These are phyloP conservation scores for Talaromyces nanjingensis DNA, from an alignment of 495 filamentous ascomycete genomes.

Conservation along the genomic window DNA sequence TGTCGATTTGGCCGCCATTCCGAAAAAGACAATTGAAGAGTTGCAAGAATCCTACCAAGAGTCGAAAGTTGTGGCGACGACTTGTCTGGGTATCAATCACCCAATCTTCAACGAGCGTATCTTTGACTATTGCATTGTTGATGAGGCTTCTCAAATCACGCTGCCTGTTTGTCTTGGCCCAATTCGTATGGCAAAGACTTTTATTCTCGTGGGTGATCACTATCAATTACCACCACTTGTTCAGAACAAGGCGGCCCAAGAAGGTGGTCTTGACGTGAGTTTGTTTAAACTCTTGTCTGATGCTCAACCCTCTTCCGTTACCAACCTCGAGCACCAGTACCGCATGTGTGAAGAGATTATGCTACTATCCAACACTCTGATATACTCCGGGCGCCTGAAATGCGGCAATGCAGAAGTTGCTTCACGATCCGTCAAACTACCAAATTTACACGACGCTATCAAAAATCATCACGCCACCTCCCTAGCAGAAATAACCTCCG, in stretches of 20 bases:
- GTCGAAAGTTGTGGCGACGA: slow-evolving; percentile 85
- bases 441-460: slow-evolving; percentile 51
- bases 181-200: slow-evolving; percentile 86
- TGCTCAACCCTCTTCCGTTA: slow-evolving; percentile 74
- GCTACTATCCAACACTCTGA: slow-evolving; percentile 85
- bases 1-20: slow-evolving; percentile 63
- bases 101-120: slow-evolving; percentile 77
- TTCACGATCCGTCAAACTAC: slow-evolving; percentile 49
- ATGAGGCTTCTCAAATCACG: slow-evolving; percentile 96
- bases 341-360: slow-evolving; percentile 98
- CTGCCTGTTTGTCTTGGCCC: slow-evolving; percentile 89
- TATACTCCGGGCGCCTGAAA: slow-evolving; percentile 83
- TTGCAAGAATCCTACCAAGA: slow-evolving; percentile 74
- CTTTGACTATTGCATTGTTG: slow-evolving; percentile 97
- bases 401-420: slow-evolving; percentile 78
- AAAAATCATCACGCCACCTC: slow-evolving; percentile 44
- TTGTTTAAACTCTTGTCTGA: slow-evolving; percentile 92
- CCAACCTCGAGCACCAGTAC: slow-evolving; percentile 91
- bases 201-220: slow-evolving; percentile 94
- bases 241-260: slow-evolving; percentile 78
- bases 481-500: slow-evolving; percentile 21
- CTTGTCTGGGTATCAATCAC: slow-evolving; percentile 86
- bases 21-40: slow-evolving; percentile 71
- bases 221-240: slow-evolving; percentile 92
- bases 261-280: slow-evolving; percentile 84